Evolutionary conservation across 306 rosid species (phyloP), one percentile per base, ranked within the genome.

Genomic region (Vigna hirtella): DNA sequence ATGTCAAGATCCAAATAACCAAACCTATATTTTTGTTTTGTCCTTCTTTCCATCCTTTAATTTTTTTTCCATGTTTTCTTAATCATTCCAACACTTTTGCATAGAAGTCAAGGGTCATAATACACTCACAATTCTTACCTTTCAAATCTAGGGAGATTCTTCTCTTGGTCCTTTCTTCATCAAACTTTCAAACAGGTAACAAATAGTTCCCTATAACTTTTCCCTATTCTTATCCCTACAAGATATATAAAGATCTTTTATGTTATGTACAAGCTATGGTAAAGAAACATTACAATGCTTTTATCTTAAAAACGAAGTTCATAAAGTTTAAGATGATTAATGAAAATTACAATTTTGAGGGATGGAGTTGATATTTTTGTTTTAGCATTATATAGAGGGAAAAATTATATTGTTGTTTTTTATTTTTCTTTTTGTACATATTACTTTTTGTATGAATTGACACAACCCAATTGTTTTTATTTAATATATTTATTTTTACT

Each of bases 151-250:
- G 28, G 52, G 45, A 17, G 38, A 43, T 42, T 53, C 14, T 65
- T 65, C 66, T 73, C 74, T 30, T 6, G 45, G 14, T 51, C 48
- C 13, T 63, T 38, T 73, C 79, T 64, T 64, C 12, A 32, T 66
- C 58, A 43, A 42, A 11, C 58, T 43, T 64, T 56, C 68, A 48
- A 70, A 75, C 73, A 67, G 2, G 16, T 57, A 57, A 74, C 2
- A 75, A 32, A 75, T 59, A 75, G 72, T 82, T 70, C 40, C 66
- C 45, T 36, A 53, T 53, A 57, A 24, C 65, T 9, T 65, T 38
- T 16, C 34, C 28, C 48, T 68, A 48, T 51, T 51, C 73, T 38
- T 40, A 22, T 13, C 12, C 72, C 70, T 55, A 61, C 72, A 59
- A 61, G 47, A 26, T n/a, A 24, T 15, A 32, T 59, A 14, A 22